Evolutionary conservation across 176 grass and related monocot genomes (phyloP).

Genomic region (bread wheat (Triticum aestivum)): IWGSC_CS_RefSeq_v2.1 NC_057795.1:338316549-338317048

Average conservation of each 20-base stretch:
- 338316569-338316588: background rate
- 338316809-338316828: conserved; percentile 34
- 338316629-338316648: background rate
- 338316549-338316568: background rate
- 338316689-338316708: background rate
- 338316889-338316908: background rate
- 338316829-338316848: conserved; percentile 18
- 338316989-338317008: conserved; percentile 2
- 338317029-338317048: background rate
- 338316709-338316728: conserved; percentile 19
- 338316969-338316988: background rate
- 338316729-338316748: background rate
- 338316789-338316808: background rate
- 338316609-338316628: background rate
- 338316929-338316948: conserved; percentile 75
- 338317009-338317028: conserved; percentile 12
- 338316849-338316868: background rate
- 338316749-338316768: background rate
- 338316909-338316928: conserved; percentile 60
- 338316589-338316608: background rate
- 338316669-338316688: background rate
- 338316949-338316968: conserved; percentile 72
- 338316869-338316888: background rate
- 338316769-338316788: background rate
- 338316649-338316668: background rate